These are phyloP conservation scores for Wickerhamiella occidentalis DNA, from an alignment of 805 yeast genomes.

Conservation along the genomic window DNA sequence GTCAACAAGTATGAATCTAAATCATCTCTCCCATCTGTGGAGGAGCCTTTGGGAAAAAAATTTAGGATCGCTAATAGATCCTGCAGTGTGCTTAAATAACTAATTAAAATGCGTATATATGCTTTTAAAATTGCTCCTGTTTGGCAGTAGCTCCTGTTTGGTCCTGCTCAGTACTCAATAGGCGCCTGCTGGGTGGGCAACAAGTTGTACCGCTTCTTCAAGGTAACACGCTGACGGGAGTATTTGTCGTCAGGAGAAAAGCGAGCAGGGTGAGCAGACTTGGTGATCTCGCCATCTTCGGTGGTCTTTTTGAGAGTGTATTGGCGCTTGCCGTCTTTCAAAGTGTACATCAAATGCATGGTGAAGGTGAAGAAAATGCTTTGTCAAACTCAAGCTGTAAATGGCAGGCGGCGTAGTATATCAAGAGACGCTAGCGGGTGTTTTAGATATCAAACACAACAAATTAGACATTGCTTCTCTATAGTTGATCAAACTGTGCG, in stretches of 20 bases:
- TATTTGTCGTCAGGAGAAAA: conserved; percentile 99
- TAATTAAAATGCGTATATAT: neutral
- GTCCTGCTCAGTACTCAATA: conserved; percentile 8
- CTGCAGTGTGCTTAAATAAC: conserved; percentile 4
- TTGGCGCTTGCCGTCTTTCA: conserved; percentile 91
- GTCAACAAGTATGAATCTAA: no score
- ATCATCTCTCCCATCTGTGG: no score
- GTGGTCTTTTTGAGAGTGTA: conserved; percentile 81
- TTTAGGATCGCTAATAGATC: no score
- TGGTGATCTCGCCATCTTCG: conserved; percentile 84
- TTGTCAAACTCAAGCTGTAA: neutral
- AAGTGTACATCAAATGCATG: conserved; percentile 98
- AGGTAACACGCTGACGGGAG: conserved; percentile 96
- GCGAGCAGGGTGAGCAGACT: conserved; percentile 98
- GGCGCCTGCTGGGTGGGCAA: conserved; percentile 64
- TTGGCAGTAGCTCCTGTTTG: neutral
- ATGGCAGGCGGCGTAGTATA: no score
- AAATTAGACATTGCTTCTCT: no score
- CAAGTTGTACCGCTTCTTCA: conserved; percentile 85
- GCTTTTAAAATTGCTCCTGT: neutral
- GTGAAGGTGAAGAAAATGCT: neutral
- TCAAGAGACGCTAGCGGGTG: no score
- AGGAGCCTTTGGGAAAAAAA: no score
- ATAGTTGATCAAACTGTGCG: no score
- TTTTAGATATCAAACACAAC: no score